These are phyloP conservation scores for Ceratocystis smalleyi DNA, from an alignment of 2,329 filamentous ascomycete genomes.

Conservation along the genomic window DNA sequence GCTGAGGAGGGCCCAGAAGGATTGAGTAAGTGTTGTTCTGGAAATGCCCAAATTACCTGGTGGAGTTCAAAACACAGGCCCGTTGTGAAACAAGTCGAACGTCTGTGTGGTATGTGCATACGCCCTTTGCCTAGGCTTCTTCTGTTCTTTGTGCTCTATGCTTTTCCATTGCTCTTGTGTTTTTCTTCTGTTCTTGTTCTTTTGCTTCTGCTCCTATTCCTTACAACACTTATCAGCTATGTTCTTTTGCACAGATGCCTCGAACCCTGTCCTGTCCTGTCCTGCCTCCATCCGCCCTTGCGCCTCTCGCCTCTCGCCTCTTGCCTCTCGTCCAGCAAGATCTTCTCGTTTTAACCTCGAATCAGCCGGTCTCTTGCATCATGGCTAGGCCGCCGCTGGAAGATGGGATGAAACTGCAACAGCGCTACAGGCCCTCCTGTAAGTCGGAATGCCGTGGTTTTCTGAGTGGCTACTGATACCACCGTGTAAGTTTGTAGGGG, in stretches of 20 bases:
- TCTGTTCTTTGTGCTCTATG: neutral
- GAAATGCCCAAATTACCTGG: neutral
- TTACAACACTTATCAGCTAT: neutral
- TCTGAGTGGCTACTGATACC: too few species aligned
- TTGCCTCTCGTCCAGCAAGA: neutral
- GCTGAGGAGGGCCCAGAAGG: neutral
- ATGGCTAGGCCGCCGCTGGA: neutral
- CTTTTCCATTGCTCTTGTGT: neutral
- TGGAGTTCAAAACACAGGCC: neutral
- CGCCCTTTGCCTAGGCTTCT: too few species aligned
- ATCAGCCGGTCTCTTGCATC: neutral
- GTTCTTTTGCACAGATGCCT: neutral
- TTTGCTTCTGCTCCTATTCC: neutral
- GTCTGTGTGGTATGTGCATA: neutral
- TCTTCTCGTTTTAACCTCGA: neutral
- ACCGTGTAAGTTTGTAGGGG: neutral
- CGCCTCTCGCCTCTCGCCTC: neutral
- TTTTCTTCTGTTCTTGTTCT: neutral
- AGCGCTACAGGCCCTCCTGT: neutral
- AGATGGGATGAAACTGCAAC: slow-evolving; percentile 3
- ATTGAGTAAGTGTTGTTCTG: neutral
- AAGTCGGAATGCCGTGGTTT: neutral
- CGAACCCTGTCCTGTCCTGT: neutral
- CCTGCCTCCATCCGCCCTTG: neutral
- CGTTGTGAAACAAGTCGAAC: neutral